Base-by-base conservation (phyloP, 352 stramenopile genomes). In the Ophiocytium majus region DNA sequence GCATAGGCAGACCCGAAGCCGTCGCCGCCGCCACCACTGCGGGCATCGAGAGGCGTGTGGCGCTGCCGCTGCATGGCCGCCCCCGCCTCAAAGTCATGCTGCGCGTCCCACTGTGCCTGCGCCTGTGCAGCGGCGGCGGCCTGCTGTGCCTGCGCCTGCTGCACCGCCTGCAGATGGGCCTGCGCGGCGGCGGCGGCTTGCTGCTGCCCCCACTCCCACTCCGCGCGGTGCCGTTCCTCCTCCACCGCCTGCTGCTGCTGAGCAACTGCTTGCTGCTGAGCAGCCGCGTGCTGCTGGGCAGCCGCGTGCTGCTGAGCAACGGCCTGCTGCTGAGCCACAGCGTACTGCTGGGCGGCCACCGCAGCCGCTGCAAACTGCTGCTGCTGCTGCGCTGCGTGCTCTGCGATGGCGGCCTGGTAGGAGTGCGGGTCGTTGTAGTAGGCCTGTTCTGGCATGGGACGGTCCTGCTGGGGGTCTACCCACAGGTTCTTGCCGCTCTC, bases 401-500 rank as follows among this genome's bases (percentile, higher is more conserved):
- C 43, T 5, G 43, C 43, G 43, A 14, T 14, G 43, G 43, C 14
- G 43, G 5, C 5, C 43, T 57, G 43, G 5, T 5, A 57, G 43
- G 5, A 14, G 5, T 57, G 43, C 43, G 5, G 43, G 5, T 14
- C 5, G 5, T 5, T 5, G 5, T 5, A 57, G 43, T 57, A 57
- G 43, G 14, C 43, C 43, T 78, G 66, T 17, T 78, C 32, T 43
- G 66, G 32, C 35, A 14, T 5, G 5, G 66, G 66, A 5, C 14
- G 66, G 35, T 78, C 66, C 5, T 5, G 17, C 14, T 35, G 5
- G 5, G 66, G 66, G 35, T 78, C 66, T 14, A 78, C 66, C 66
- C 66, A 78, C 35, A 78, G 35, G 35, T 78, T 78, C 14, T 78
- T 78, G 5, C 66, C 66, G 35, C 66, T 78, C 35, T 78, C 66